phyloP scores from a whole-genome alignment of 2,329 filamentous ascomycete species.

The Fusarium sp. region DNA sequence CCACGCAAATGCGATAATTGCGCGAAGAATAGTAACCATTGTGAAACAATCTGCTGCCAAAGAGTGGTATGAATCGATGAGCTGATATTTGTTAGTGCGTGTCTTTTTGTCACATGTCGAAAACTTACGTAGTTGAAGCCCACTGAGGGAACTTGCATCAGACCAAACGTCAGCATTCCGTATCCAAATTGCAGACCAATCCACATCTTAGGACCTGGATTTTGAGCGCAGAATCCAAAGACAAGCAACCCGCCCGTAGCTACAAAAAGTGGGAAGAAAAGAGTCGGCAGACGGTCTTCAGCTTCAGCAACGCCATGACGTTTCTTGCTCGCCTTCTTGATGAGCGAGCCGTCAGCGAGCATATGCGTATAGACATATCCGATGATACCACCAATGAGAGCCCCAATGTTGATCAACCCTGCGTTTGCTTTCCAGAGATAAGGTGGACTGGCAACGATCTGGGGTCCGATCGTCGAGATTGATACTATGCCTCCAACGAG shows the following conservation, averaged over 20 bases:
- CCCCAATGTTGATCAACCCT: constrained; percentile 52
- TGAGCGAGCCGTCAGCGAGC: constrained; percentile 35
- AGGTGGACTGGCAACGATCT: constrained; percentile 47
- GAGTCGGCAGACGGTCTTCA: constrained; percentile 49
- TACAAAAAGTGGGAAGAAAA: constrained; percentile 48
- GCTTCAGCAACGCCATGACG: constrained; percentile 49
- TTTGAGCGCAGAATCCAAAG: constrained; percentile 54
- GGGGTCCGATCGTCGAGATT: constrained; percentile 51
- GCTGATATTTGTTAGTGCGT: constrained; percentile 39
- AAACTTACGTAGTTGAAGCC: constrained; percentile 55
- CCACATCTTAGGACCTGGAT: constrained; percentile 49
- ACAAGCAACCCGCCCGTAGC: constrained; percentile 51
- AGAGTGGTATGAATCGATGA: constrained; percentile 63
- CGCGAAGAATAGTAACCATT: constrained; percentile 61
- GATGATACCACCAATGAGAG: constrained; percentile 48
- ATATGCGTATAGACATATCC: constrained; percentile 48
- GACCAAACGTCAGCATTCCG: constrained; percentile 54
- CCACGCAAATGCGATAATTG: constrained; percentile 65
- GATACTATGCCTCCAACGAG: constrained; percentile 53
- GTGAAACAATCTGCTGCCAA: constrained; percentile 65
- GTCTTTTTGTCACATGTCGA: accelerated
- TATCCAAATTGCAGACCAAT: constrained; percentile 51
- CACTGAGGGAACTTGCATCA: constrained; percentile 55
- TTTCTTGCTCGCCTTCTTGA: constrained; percentile 30
- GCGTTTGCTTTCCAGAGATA: constrained; percentile 52